Percentiles rank a stretch among this genome's conserved stretches.
Evolutionary conservation across 2,329 filamentous ascomycete species (phyloP).

Genomic region (Colletotrichum tropicicola): DNA sequence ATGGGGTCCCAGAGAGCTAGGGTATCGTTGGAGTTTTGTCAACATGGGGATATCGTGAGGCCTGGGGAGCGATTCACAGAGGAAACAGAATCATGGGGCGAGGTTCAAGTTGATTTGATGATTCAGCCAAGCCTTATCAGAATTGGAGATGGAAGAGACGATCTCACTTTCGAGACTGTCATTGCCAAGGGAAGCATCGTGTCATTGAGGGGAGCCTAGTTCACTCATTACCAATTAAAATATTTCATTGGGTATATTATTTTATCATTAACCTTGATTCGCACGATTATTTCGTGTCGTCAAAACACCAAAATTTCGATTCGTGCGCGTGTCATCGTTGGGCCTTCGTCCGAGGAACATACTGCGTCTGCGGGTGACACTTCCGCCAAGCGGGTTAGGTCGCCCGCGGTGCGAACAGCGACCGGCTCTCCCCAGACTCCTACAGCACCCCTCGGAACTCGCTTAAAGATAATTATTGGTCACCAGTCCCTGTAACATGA

Average conservation of each 20-base stretch:
- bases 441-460: too few relatives aligned
- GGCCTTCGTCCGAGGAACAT: too few relatives aligned
- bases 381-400: too few relatives aligned
- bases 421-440: too few relatives aligned
- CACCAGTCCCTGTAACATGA: too few relatives aligned
- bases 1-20: slow-evolving; percentile 20
- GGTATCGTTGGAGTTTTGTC: slow-evolving; percentile 2
- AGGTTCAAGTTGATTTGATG: slow-evolving; percentile 5
- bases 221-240: too few relatives aligned
- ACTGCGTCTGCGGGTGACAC: too few relatives aligned
- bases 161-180: neutral
- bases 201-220: neutral
- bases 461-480: too few relatives aligned
- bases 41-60: neutral
- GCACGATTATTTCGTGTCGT: too few relatives aligned
- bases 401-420: too few relatives aligned
- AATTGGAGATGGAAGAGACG: slow-evolving; percentile 12
- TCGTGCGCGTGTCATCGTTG: too few relatives aligned
- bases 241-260: neutral
- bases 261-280: neutral
- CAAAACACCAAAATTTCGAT: too few relatives aligned
- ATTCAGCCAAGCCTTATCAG: slow-evolving; percentile 10
- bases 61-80: neutral
- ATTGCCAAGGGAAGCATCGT: slow-evolving; percentile 4
- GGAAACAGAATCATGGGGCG: neutral